These are phyloP conservation scores for Corchorus capsularis DNA, from an alignment of 345 rosid genomes.

Conservation along the genomic window DNA sequence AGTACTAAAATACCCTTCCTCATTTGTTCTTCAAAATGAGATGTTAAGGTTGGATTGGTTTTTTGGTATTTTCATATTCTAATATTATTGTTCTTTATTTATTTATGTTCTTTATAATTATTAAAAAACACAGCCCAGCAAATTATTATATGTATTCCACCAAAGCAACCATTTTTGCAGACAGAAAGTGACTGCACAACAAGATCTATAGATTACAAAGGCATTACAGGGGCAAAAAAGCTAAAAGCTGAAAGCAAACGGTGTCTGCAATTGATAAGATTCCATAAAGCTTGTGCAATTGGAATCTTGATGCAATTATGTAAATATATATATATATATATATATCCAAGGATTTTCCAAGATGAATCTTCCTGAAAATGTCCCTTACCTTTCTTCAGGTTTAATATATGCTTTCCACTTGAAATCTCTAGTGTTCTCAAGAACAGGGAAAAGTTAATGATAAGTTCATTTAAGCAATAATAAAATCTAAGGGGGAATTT, in stretches of 20 bases:
- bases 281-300: neutral
- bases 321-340: neutral
- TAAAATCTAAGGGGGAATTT: too few relatives aligned
- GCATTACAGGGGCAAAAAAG: neutral
- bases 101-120: too few relatives aligned
- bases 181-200: constrained; percentile 3
- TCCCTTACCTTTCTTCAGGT: neutral
- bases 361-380: constrained; percentile 18
- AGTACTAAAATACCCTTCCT: too few relatives aligned
- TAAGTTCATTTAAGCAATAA: too few relatives aligned
- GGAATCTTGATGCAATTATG: constrained; percentile 19
- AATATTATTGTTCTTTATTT: too few relatives aligned
- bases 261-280: neutral
- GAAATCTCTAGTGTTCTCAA: too few relatives aligned
- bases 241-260: constrained; percentile 2
- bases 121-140: too few relatives aligned
- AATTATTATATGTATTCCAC: neutral
- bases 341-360: neutral
- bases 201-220: neutral
- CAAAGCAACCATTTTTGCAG: neutral
- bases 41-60: too few relatives aligned
- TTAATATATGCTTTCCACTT: constrained; percentile 23
- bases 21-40: too few relatives aligned
- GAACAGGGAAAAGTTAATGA: too few relatives aligned
- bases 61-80: too few relatives aligned